Percentiles rank a stretch among this genome's conserved stretches.
Evolutionary conservation across 2,329 filamentous ascomycete genomes (phyloP).

Genomic region (Colletotrichum coccodes): DNA sequence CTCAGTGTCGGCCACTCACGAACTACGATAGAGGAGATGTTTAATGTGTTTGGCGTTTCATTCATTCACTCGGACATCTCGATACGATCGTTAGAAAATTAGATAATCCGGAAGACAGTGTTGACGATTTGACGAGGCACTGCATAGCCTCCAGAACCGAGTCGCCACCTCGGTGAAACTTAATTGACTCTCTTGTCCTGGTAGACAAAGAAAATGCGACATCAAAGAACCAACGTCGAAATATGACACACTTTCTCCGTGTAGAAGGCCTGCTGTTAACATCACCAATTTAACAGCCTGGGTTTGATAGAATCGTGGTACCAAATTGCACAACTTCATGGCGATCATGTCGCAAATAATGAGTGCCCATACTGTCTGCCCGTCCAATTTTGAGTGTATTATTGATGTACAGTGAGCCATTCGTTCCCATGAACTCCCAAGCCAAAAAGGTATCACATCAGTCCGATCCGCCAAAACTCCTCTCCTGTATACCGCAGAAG

Average conservation of each 20-base stretch:
- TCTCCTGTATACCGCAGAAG: not conserved
- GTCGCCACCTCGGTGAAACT: not conserved
- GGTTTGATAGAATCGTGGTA: too few relatives aligned
- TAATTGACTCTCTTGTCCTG: not conserved
- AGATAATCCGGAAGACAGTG: too few relatives aligned
- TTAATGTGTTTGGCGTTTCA: too few relatives aligned
- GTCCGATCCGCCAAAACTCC: slow-evolving; percentile 21
- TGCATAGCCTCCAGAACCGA: not conserved
- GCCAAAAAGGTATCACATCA: slow-evolving; percentile 22
- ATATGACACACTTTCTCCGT: not conserved
- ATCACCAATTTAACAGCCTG: too few relatives aligned
- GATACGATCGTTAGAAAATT: not conserved
- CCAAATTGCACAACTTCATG: not conserved
- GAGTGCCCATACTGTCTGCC: not conserved
- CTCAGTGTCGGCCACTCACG: not conserved
- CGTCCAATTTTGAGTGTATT: not conserved
- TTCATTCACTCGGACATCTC: not conserved
- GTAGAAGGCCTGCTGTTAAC: not conserved
- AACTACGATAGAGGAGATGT: too few relatives aligned
- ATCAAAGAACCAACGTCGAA: not conserved
- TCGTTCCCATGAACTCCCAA: slow-evolving; percentile 21
- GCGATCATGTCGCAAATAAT: not conserved
- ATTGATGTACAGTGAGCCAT: not conserved
- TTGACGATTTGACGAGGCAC: not conserved
- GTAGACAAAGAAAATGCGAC: not conserved